A percentile compares a stretch with the other conserved stretches of the same genome.
Conservation (phyloP, 2,329 filamentous ascomycete genomes). For the Microdochium trichocladiopsis region DNA sequence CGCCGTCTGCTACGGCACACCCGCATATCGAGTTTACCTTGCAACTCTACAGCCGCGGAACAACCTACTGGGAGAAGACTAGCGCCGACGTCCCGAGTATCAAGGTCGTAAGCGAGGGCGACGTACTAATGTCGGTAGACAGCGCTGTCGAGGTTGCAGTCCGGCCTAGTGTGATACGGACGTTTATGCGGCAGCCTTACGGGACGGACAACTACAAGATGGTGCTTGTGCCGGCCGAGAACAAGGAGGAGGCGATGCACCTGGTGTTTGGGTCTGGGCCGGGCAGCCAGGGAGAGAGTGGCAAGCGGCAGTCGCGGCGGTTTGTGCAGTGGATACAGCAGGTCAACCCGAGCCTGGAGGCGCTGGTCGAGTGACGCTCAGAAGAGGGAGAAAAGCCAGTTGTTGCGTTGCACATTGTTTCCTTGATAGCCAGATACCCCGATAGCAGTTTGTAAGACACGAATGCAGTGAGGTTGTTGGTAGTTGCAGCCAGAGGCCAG, state of each 20-base stretch:
- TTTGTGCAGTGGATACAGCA: not conserved
- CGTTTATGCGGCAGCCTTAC: conserved; percentile 7
- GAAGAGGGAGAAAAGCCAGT: conserved; percentile 1
- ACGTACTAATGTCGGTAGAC: conserved; percentile 4
- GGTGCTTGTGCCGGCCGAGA: conserved; percentile 5
- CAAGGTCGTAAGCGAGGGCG: conserved; percentile 8
- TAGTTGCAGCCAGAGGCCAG: conserved; percentile 13
- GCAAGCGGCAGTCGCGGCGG: not conserved
- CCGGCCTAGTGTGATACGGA: conserved; percentile 8
- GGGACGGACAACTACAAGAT: conserved; percentile 8
- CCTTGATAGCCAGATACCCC: conserved; percentile 5
- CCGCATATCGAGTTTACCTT: not conserved
- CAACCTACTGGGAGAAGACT: conserved; percentile 7
- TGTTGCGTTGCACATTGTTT: not conserved
- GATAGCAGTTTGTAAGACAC: conserved; percentile 11
- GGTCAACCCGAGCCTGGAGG: not conserved
- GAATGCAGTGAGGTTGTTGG: conserved; percentile 11
- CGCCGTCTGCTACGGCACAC: too few species aligned
- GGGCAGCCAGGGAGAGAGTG: not conserved
- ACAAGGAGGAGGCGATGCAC: not conserved
- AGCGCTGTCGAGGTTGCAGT: conserved; percentile 7
- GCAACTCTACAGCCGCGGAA: not conserved
- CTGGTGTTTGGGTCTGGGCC: conserved; percentile 1
- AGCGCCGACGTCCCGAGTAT: conserved; percentile 6
- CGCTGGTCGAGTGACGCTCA: not conserved